phyloP scores from a whole-genome alignment of 441 rosid species.

The Gossypium davidsonii region DNA sequence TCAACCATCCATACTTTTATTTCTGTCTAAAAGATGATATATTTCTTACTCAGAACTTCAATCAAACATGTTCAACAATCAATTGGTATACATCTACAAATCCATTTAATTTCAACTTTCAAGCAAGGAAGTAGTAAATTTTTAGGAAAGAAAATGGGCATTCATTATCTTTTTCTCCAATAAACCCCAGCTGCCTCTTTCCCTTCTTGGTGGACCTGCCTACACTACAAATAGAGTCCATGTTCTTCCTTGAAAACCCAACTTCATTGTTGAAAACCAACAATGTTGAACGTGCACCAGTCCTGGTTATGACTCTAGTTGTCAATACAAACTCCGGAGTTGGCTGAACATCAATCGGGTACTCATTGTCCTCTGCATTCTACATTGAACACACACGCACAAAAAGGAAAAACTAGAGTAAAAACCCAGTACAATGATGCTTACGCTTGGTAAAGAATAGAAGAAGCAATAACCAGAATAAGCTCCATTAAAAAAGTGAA shows the following conservation, averaged over 20 bases:
- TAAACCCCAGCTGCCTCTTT: conserved; percentile 1
- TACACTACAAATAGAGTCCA: conserved; percentile 18
- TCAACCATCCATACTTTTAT: no score
- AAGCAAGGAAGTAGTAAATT: no score
- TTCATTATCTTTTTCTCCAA: conserved; percentile 10
- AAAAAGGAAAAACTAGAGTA: neutral
- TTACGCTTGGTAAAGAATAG: neutral
- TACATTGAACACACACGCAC: neutral
- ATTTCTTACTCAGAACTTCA: neutral
- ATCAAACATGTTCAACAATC: neutral
- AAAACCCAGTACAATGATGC: neutral
- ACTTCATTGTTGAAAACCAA: conserved; percentile 28
- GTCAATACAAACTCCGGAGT: conserved; percentile 30
- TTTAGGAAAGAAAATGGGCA: no score
- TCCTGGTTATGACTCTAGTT: conserved; percentile 19
- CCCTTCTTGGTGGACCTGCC: conserved; percentile 14
- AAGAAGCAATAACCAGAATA: conserved; percentile 11
- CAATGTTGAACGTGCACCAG: conserved; percentile 28
- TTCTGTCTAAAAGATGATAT: no score
- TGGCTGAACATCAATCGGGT: conserved; percentile 23
- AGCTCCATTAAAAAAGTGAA: conserved; percentile 21
- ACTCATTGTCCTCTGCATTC: conserved; percentile 35
- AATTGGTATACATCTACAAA: no score
- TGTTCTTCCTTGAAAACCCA: conserved; percentile 20
- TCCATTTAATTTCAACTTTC: no score